Conservation (phyloP, 2,329 filamentous ascomycete genomes). For the Neonectria magnoliae region DNA sequence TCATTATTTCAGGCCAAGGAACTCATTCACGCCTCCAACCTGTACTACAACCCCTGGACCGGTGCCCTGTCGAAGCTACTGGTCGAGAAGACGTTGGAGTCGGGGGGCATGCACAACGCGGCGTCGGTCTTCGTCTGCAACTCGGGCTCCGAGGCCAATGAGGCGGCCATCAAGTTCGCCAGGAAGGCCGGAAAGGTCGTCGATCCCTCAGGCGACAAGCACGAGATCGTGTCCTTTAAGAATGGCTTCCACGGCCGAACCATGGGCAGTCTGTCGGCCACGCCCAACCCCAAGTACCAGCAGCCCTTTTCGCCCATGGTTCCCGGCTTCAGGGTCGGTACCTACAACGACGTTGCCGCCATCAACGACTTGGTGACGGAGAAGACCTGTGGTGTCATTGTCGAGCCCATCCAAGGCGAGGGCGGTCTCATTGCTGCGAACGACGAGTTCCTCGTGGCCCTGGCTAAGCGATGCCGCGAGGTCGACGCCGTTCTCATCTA, state of each 20-base stretch:
- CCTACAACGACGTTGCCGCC: slow-evolving; percentile 81
- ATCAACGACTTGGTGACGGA: slow-evolving; percentile 81
- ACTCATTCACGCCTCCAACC: slow-evolving; percentile 91
- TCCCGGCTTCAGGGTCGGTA: slow-evolving; percentile 88
- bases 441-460: slow-evolving; percentile 82
- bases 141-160: slow-evolving; percentile 96
- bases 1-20: slow-evolving; percentile 65
- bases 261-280: slow-evolving; percentile 94
- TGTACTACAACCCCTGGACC: slow-evolving; percentile 98
- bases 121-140: slow-evolving; percentile 92
- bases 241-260: slow-evolving; percentile 96
- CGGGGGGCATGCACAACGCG: slow-evolving; percentile 84
- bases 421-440: slow-evolving; percentile 88
- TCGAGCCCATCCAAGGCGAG: slow-evolving; percentile 98
- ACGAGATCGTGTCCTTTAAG: slow-evolving; percentile 89
- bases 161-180: slow-evolving; percentile 96
- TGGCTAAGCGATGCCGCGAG: slow-evolving; percentile 85
- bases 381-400: slow-evolving; percentile 90
- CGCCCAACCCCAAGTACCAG: slow-evolving; percentile 98
- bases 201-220: slow-evolving; percentile 77
- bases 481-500: slow-evolving; percentile 91
- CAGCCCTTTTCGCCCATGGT: slow-evolving; percentile 95
- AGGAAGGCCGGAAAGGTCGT: slow-evolving; percentile 85
- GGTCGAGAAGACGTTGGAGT: slow-evolving; percentile 80
- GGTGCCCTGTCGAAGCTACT: slow-evolving; percentile 87